A percentile compares a stretch with the other conserved stretches of the same genome.
Conservation (phyloP, 2,329 filamentous ascomycete genomes). For the Hypoxylon sp. region DNA sequence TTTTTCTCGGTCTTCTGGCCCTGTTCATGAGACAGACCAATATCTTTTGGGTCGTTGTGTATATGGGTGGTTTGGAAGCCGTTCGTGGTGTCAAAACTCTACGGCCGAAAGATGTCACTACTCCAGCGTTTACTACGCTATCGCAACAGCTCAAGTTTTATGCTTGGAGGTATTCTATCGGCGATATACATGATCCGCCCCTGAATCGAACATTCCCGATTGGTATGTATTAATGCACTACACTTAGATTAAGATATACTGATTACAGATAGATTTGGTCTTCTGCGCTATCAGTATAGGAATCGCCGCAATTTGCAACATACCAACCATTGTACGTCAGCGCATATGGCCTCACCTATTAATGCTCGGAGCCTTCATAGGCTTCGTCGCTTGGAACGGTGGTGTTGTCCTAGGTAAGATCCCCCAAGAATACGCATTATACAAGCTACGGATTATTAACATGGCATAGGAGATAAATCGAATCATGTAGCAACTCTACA, state of each 20-base stretch:
- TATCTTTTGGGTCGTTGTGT: conserved; percentile 91
- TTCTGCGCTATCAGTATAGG: conserved; percentile 70
- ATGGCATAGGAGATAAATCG: conserved; percentile 79
- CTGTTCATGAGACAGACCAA: conserved; percentile 92
- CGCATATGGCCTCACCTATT: conserved; percentile 66
- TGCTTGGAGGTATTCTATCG: conserved; percentile 55
- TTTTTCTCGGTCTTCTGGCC: conserved; percentile 69
- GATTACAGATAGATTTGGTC: conserved; percentile 63
- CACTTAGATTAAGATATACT: neutral
- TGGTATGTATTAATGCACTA: conserved; percentile 52
- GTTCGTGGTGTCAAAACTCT: conserved; percentile 60
- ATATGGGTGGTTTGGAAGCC: conserved; percentile 70
- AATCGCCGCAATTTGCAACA: conserved; percentile 63
- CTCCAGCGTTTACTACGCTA: conserved; percentile 46
- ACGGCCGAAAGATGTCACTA: conserved; percentile 44
- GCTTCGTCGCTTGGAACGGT: conserved; percentile 86
- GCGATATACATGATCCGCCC: conserved; percentile 64
- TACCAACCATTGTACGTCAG: conserved; percentile 54
- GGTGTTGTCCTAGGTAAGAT: conserved; percentile 84
- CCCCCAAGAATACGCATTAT: rapidly evolving
- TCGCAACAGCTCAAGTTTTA: conserved; percentile 51
- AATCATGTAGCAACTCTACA: conserved; percentile 93
- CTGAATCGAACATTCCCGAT: conserved; percentile 58
- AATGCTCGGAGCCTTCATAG: conserved; percentile 72
- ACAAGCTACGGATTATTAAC: conserved; percentile 38